Percentiles rank a stretch among this genome's conserved stretches.
Evolutionary conservation across 495 filamentous ascomycete genomes (phyloP).

Genomic region (Penicillium goetzii): DNA sequence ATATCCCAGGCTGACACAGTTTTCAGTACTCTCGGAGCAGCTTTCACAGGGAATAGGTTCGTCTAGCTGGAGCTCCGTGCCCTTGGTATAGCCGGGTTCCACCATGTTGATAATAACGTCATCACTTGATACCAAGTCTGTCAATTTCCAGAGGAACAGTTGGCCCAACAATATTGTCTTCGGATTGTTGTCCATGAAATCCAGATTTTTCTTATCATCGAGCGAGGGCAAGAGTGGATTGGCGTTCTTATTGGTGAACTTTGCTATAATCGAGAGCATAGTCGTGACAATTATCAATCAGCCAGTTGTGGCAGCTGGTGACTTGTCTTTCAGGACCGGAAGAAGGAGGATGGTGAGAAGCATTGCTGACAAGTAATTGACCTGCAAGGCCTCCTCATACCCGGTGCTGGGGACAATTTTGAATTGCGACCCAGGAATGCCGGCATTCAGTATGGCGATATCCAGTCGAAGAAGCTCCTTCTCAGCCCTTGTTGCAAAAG

Average conservation of each 20-base stretch:
- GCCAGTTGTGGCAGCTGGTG: slow-evolving; percentile 29
- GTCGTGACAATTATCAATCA: slow-evolving; percentile 48
- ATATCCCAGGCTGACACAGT: slow-evolving; percentile 32
- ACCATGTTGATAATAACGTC: slow-evolving; percentile 54
- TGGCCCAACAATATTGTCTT: slow-evolving; percentile 47
- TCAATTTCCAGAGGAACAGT: slow-evolving; percentile 47
- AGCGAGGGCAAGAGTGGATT: slow-evolving; percentile 46
- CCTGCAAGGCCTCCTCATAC: slow-evolving; percentile 40
- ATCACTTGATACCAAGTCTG: slow-evolving; percentile 43
- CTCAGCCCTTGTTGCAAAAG: slow-evolving; percentile 39
- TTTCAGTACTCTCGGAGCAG: slow-evolving; percentile 25
- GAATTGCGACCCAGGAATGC: slow-evolving; percentile 39
- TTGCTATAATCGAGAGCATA: slow-evolving; percentile 34
- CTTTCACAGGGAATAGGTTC: slow-evolving; percentile 19
- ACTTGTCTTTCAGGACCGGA: slow-evolving; percentile 49
- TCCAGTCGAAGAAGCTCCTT: slow-evolving; percentile 45
- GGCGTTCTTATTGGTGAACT: slow-evolving; percentile 35
- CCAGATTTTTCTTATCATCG: slow-evolving; percentile 46
- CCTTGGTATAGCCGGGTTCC: slow-evolving; percentile 49
- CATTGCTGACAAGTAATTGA: slow-evolving; percentile 48
- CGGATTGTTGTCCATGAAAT: slow-evolving; percentile 40
- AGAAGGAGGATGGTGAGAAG: slow-evolving; percentile 54
- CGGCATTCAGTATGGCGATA: slow-evolving; percentile 59
- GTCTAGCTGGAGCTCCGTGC: slow-evolving; percentile 45
- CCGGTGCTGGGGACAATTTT: slow-evolving; percentile 39